phyloP scores from a whole-genome alignment of 176 grass and related monocot species.

The Carex littledalei region DNA sequence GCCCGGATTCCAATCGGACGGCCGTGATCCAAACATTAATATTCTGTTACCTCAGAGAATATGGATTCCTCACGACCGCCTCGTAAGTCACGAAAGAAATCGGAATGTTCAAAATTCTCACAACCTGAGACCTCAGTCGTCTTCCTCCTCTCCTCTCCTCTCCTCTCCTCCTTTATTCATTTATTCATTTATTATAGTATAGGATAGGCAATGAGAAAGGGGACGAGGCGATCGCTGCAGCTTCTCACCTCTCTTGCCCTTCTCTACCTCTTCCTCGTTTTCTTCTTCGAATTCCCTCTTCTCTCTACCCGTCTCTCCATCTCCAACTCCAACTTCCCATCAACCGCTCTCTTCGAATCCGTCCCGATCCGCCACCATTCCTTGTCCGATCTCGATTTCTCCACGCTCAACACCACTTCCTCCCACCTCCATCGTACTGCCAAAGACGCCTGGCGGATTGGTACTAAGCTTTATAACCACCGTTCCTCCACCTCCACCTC shows the following conservation, averaged over 20 bases:
- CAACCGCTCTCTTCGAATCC: slow-evolving; percentile 17
- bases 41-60: too few relatives aligned
- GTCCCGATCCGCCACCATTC: neutral
- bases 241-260: slow-evolving; percentile 34
- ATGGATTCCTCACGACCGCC: too few relatives aligned
- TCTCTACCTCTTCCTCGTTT: slow-evolving; percentile 33
- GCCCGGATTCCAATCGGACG: too few relatives aligned
- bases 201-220: too few relatives aligned
- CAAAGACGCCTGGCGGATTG: slow-evolving; percentile 50
- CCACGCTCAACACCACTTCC: slow-evolving; percentile 41
- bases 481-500: neutral
- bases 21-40: too few relatives aligned
- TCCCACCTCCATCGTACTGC: slow-evolving; percentile 53
- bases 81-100: too few relatives aligned
- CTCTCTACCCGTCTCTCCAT: slow-evolving; percentile 23
- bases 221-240: slow-evolving; percentile 26
- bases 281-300: slow-evolving; percentile 52
- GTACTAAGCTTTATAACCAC: slow-evolving; percentile 45
- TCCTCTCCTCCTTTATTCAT: too few relatives aligned
- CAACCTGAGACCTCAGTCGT: too few relatives aligned
- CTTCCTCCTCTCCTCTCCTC: too few relatives aligned
- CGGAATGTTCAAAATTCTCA: too few relatives aligned
- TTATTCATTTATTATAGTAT: too few relatives aligned
- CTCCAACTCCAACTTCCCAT: too few relatives aligned
- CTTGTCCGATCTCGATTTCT: slow-evolving; percentile 49